A percentile compares a stretch with the other conserved stretches of the same genome.
phyloP scores from a whole-genome alignment of 208 protist species.

The Leishmania major region DNA sequence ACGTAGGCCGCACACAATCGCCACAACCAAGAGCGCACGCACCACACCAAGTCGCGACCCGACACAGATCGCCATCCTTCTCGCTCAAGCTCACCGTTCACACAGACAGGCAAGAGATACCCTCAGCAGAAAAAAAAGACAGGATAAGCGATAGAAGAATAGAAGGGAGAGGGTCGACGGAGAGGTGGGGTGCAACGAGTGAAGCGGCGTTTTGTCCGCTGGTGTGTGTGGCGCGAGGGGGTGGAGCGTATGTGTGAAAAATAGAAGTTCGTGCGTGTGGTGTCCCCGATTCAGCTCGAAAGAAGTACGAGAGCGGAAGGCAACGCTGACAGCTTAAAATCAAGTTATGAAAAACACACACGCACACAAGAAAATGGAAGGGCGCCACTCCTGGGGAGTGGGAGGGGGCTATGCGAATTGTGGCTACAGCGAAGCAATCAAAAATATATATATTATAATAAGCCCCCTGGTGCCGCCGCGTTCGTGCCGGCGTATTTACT shows the following conservation, averaged over 20 bases:
- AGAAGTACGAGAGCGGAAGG: neutral
- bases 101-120: no score
- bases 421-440: neutral
- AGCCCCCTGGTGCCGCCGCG: neutral
- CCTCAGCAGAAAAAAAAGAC: neutral
- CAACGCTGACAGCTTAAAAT: neutral
- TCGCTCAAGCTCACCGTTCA: neutral
- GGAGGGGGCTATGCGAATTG: neutral
- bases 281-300: neutral
- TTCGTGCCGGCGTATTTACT: neutral
- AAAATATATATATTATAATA: neutral
- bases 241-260: neutral
- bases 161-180: no score
- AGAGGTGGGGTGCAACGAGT: neutral
- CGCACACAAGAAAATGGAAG: no score
- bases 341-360: neutral
- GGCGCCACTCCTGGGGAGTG: no score
- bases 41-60: neutral
- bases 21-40: neutral
- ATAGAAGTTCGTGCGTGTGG: neutral
- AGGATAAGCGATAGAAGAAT: neutral
- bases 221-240: neutral
- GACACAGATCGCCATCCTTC: neutral
- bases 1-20: neutral
- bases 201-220: neutral